phyloP scores from a whole-genome alignment of 225 moss, liverwort and hornwort species.

The Ulota crispa region DNA sequence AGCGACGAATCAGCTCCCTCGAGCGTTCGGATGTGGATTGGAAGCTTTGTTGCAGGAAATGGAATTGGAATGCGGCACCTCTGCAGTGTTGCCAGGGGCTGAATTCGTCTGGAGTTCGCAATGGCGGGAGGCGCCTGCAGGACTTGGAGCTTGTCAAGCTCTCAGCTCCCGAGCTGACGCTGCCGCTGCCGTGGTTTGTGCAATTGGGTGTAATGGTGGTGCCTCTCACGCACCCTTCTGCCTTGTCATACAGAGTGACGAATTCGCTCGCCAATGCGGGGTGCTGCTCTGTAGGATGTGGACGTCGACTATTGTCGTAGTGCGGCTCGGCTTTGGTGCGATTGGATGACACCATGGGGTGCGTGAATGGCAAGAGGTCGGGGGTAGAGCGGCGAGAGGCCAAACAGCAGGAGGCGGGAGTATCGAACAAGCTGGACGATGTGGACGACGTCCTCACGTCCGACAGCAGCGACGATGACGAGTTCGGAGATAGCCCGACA shows the following conservation, averaged over 20 bases:
- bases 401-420: conserved; percentile 18
- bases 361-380: conserved; percentile 55
- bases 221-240: not conserved
- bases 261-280: conserved; percentile 23
- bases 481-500: conserved; percentile 11
- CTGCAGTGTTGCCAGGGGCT: not conserved
- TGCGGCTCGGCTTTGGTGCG: not conserved
- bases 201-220: not conserved
- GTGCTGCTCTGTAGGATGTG: not conserved
- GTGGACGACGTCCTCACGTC: conserved; percentile 42
- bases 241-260: not conserved
- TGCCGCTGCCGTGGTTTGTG: not conserved
- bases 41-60: not conserved
- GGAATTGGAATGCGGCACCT: not conserved
- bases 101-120: not conserved
- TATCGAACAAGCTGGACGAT: conserved; percentile 21
- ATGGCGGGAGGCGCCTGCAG: not conserved
- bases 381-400: conserved; percentile 40
- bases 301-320: no score
- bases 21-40: not conserved
- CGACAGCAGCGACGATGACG: conserved; percentile 58
- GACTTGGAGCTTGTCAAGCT: not conserved
- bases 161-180: not conserved
- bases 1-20: not conserved
- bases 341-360: conserved; percentile 55